Evolutionary conservation across 345 rosid species (phyloP), one percentile per base, ranked within the genome.

Genomic region (Ceriops tagal): DNA sequence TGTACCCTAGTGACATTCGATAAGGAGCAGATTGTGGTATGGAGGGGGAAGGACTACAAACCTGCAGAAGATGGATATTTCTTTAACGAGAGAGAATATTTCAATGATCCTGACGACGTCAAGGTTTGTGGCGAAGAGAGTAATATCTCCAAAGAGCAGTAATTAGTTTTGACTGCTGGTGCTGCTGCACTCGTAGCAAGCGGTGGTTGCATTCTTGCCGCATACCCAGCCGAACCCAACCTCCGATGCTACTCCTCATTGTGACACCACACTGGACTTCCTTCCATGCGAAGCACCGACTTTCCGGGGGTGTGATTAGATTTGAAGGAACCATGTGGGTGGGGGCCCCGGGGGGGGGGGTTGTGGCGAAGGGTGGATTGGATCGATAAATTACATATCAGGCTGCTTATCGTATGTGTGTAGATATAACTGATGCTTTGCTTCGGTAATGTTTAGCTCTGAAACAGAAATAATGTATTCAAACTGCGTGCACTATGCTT

Each of bases 11-110:
- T 95, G 68, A 90, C 97, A 73, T 92, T 92, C 81, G 96, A 87
- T 53, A 95, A 92, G 82, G 96, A 92, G 79, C 97, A 92, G 81
- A 85, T 95, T 64, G 96, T 95, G 65, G 82, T 83, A 3, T 92
- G 97, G 96, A 83, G 89, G 70, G 97, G 93, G 52, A 77, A 80
- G 61, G 87, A 88, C 70, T 89, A 85, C 61, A 84, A 82, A 66
- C 89, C 92, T 51, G 73, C 79, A 26, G 76, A 83, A 70, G 84
- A 79, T 47, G 90, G 73, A 8, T 62, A 53, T 6, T 80, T 79
- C 46, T 81, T 79, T 66, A 46, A 66, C 6, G 76, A 68, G 32
- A 57, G 81, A 39, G 79, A 74, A 57, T 58, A 4, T 35, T 76
- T 76, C 51, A 75, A 76, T 43, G 73, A 72, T 63, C 51, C 76